Conservation (phyloP, 2,329 filamentous ascomycete species). For the Fusarium clavum region DNA sequence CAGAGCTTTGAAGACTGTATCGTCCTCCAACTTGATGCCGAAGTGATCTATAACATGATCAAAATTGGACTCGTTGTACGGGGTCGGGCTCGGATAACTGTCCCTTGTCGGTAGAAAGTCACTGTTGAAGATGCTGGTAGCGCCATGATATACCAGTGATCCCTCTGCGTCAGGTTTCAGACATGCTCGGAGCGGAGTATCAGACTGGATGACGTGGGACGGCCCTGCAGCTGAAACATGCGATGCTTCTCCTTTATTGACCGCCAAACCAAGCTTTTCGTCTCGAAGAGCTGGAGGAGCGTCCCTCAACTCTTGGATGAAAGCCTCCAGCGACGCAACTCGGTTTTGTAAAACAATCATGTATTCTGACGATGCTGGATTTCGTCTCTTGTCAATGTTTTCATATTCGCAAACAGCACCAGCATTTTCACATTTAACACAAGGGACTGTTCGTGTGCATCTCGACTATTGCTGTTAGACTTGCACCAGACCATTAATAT, state of each 20-base stretch:
- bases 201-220: background rate
- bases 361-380: constrained; percentile 6
- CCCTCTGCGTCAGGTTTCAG: constrained; percentile 5
- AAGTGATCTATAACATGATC: constrained; percentile 8
- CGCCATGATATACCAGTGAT: constrained; percentile 1
- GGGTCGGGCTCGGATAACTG: background rate
- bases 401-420: background rate
- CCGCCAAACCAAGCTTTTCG: background rate
- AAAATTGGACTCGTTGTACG: background rate
- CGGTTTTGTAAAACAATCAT: background rate
- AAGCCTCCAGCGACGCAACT: background rate
- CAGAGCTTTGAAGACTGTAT: constrained; percentile 1
- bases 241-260: background rate
- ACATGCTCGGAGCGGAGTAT: background rate
- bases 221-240: background rate
- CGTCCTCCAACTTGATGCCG: background rate
- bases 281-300: background rate
- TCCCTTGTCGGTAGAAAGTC: background rate
- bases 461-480: background rate
- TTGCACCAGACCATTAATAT: no score
- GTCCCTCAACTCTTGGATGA: background rate
- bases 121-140: constrained; percentile 2
- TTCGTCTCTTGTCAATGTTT: constrained; percentile 5
- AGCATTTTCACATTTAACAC: background rate
- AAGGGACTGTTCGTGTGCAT: constrained; percentile 2